Conservation (phyloP, 2,329 filamentous ascomycete species). For the Parastagonospora nodorum region DNA sequence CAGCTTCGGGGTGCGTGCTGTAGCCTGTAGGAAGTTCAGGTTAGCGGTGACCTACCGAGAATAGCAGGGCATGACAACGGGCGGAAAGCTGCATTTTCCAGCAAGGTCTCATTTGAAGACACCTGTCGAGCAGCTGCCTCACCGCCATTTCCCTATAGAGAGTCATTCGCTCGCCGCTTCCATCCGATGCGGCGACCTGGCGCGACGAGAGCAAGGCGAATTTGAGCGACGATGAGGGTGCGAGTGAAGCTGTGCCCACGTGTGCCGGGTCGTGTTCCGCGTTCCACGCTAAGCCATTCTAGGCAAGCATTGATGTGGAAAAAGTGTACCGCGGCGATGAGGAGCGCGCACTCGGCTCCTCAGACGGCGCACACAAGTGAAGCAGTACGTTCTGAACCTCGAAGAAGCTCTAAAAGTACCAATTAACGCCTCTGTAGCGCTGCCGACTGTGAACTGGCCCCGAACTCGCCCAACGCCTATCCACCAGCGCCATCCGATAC, state of each 20-base stretch:
- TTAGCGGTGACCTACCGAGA: too few relatives aligned
- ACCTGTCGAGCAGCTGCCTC: slow-evolving; percentile 7
- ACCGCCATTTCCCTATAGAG: slow-evolving; percentile 12
- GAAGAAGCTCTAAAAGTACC: neutral
- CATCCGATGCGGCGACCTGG: neutral
- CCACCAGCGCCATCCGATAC: slow-evolving; percentile 3
- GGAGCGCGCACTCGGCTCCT: slow-evolving; percentile 19
- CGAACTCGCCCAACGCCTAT: slow-evolving; percentile 6
- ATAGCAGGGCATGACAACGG: neutral
- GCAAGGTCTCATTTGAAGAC: neutral
- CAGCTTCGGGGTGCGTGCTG: too few relatives aligned
- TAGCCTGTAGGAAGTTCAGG: too few relatives aligned
- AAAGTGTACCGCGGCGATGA: slow-evolving; percentile 19
- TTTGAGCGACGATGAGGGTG: neutral
- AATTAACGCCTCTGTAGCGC: slow-evolving; percentile 9
- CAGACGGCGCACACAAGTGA: slow-evolving; percentile 3
- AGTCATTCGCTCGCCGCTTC: neutral
- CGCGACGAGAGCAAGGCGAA: neutral
- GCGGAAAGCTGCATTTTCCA: neutral
- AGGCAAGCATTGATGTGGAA: slow-evolving; percentile 13
- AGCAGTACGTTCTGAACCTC: slow-evolving; percentile 4
- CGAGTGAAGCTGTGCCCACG: slow-evolving; percentile 15
- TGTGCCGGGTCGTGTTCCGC: slow-evolving; percentile 11
- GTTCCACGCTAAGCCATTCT: slow-evolving; percentile 12
- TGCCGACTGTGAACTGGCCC: neutral